Conservation (phyloP, 139 green algal species). For the Chlamydomonas applanata region DNA sequence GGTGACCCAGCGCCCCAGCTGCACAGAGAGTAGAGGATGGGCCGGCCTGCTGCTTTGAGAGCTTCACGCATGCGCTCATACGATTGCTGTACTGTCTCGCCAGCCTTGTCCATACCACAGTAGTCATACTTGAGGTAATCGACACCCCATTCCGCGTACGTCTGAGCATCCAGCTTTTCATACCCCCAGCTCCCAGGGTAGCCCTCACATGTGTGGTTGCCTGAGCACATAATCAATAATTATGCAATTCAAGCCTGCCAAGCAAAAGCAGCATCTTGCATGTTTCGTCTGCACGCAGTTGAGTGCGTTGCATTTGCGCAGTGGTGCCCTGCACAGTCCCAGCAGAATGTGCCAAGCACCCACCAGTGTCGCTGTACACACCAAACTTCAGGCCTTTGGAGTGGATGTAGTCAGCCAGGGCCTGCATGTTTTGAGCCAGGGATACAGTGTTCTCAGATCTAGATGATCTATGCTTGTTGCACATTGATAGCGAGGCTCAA, state of each 20-base stretch:
- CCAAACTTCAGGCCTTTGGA: slow-evolving; percentile 65
- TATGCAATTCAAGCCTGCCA: no score
- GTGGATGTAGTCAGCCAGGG: slow-evolving; percentile 54
- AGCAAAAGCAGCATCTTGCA: no score
- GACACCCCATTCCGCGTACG: slow-evolving; percentile 72
- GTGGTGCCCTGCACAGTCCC: no score
- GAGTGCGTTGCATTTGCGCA: no score
- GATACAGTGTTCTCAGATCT: no score
- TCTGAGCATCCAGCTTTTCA: slow-evolving; percentile 64
- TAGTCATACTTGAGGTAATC: slow-evolving; percentile 81
- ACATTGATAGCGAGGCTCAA: no score
- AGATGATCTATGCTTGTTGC: no score
- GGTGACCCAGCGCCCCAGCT: slow-evolving; percentile 68
- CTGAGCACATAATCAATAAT: no score
- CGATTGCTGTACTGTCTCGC: slow-evolving; percentile 20
- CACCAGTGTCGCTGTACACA: slow-evolving; percentile 60
- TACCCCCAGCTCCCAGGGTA: slow-evolving; percentile 58
- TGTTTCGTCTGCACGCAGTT: no score
- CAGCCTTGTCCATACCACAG: slow-evolving; percentile 42
- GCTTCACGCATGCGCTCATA: slow-evolving; percentile 70
- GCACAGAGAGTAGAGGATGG: slow-evolving; percentile 74
- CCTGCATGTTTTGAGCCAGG: no score
- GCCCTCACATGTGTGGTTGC: slow-evolving; percentile 64
- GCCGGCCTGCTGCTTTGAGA: slow-evolving; percentile 60
- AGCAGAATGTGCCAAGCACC: no score